Percentiles rank a stretch among this genome's conserved stretches.
Conservation (phyloP, 2,329 filamentous ascomycete genomes). For the Corinectria fuckeliana region DNA sequence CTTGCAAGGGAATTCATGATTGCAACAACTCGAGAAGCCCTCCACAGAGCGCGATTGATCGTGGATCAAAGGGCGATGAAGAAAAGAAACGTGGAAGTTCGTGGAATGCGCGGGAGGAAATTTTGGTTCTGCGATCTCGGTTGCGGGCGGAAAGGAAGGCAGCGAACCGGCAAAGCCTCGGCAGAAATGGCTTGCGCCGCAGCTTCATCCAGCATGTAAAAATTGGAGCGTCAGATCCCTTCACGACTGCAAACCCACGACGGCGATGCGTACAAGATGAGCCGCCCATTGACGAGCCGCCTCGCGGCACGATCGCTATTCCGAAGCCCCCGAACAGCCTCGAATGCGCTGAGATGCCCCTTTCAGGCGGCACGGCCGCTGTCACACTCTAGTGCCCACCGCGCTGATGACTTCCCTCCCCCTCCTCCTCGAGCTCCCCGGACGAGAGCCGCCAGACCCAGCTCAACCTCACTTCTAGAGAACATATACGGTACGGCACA, state of each 20-base stretch:
- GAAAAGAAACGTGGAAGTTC: conserved; percentile 37
- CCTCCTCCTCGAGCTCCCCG: conserved; percentile 27
- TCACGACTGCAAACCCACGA: conserved; percentile 17
- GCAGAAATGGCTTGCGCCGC: conserved; percentile 24
- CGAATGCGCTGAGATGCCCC: conserved; percentile 25
- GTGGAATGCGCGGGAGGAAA: conserved; percentile 44
- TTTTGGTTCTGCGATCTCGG: conserved; percentile 49
- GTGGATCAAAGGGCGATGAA: conserved; percentile 35
- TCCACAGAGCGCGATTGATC: conserved; percentile 38
- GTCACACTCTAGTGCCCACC: conserved; percentile 46
- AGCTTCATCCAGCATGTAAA: conserved; percentile 26
- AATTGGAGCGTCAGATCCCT: conserved; percentile 34
- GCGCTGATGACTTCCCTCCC: conserved; percentile 34
- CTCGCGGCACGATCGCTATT: conserved; percentile 50
- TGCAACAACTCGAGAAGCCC: conserved; percentile 32
- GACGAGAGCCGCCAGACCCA: conserved; percentile 36
- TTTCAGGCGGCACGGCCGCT: conserved; percentile 43
- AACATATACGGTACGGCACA: conserved; percentile 43
- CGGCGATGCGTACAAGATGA: conserved; percentile 50
- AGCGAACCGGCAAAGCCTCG: conserved; percentile 46
- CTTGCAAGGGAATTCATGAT: conserved; percentile 56
- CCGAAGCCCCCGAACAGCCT: conserved; percentile 31
- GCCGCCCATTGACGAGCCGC: conserved; percentile 50
- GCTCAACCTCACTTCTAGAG: conserved; percentile 42
- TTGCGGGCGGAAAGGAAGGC: conserved; percentile 43